These are phyloP conservation scores for Pythium biforme DNA, from an alignment of 352 stramenopile species.

Conservation along the genomic window DNA sequence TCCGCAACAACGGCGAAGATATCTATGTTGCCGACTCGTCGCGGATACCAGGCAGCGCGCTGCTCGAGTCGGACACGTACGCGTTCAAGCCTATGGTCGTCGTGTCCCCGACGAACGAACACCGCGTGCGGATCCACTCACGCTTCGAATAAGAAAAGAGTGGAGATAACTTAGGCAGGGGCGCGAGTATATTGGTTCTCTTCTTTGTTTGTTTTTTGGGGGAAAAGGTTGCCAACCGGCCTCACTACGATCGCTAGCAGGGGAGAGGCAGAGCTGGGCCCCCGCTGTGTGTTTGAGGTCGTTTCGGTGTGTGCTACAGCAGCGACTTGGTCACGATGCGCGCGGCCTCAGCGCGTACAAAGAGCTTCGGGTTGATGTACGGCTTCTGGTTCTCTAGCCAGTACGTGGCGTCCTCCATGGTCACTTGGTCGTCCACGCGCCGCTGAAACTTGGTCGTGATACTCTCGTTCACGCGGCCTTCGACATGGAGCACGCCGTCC, in stretches of 20 bases:
- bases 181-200: not conserved
- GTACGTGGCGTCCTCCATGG: constrained; percentile 78
- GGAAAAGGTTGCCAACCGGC: not conserved
- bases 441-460: constrained; percentile 55
- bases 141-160: constrained; percentile 48
- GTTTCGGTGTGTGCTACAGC: constrained; percentile 32
- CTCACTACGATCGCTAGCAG: not conserved
- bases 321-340: constrained; percentile 84
- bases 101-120: constrained; percentile 25
- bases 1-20: constrained; percentile 56
- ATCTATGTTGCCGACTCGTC: constrained; percentile 82
- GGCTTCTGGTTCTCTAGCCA: constrained; percentile 85
- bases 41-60: constrained; percentile 40
- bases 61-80: constrained; percentile 73
- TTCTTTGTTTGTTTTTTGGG: not conserved
- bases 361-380: constrained; percentile 81
- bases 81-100: constrained; percentile 55
- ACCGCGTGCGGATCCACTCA: constrained; percentile 66
- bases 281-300: no score
- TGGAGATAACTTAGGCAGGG: not conserved
- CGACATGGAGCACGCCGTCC: constrained; percentile 60
- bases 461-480: constrained; percentile 83
- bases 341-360: constrained; percentile 75
- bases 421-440: constrained; percentile 68
- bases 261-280: no score